Base-by-base conservation (phyloP, 2,329 filamentous ascomycete genomes). In the Chalaropsis ovoidea region DNA sequence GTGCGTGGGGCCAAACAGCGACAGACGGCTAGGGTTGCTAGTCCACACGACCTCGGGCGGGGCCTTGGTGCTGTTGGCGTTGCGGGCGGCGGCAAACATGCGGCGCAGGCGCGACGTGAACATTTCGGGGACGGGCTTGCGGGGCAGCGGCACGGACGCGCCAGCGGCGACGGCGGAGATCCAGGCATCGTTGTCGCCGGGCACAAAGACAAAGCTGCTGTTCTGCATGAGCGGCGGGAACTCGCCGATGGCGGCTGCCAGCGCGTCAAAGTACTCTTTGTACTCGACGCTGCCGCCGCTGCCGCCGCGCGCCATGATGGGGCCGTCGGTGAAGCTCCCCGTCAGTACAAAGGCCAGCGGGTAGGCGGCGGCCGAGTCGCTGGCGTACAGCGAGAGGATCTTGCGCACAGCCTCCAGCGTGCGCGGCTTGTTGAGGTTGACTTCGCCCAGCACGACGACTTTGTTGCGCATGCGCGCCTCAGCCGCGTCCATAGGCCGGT, bases 161-260 rank as follows among this genome's bases (percentile, higher is more conserved):
- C 90, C 90, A 1, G 86, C 86, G 0, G 84, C 85, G 73, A 95
- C 96, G 1, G 91, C 83, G 0, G 90, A 95, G 4, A 87, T 84
- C 94, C 94, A 99, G n/a, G 90, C 92, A 74, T 99, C 94, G 73
- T 96, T 95, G 76, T 97, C 93, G 39, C 94, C 94, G 0, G 94
- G 94, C 0, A 97, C 88, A 72, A 99, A 96, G 41, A 96, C 80
- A 73, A 97, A 96, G 0, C 89, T 93, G 4, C 89, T 87, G 31
- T 83, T 82, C 66, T 87, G 86, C 54, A 97, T 81, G 15, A 99
- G 81, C 0, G 82, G 80, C 2, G 90, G 90, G 72, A 90, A 97
- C 70, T 97, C 91, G 7, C 89, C 81, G 5, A 99, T 81, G 0
- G 90, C 82, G 1, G 86, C 85, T 2, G 94, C 93, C 13, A 99